Evolutionary conservation across 2,329 filamentous ascomycete species (phyloP).

Genomic region (Trematosphaeria pertusa): DNA sequence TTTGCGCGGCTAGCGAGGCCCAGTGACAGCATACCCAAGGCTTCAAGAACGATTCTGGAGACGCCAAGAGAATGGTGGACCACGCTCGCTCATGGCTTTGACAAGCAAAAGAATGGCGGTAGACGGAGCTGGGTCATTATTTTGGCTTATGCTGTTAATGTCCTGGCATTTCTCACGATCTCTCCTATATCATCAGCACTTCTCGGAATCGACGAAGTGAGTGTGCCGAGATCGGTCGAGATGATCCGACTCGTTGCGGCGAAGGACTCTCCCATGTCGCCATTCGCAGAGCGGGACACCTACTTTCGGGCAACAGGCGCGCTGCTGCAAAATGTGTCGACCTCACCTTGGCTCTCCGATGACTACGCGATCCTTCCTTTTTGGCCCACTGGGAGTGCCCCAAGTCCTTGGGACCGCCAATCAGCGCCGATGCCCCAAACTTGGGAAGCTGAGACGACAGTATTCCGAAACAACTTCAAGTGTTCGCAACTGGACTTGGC

Average conservation of each 20-base stretch:
- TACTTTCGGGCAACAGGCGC: conserved; percentile 13
- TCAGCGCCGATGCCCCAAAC: not conserved
- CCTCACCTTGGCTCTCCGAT: conserved; percentile 16
- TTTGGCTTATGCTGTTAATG: conserved; percentile 8
- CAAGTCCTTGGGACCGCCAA: conserved; percentile 5
- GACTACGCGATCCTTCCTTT: conserved; percentile 13
- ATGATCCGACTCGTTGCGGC: conserved; percentile 3
- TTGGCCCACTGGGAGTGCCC: conserved; percentile 6
- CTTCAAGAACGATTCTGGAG: conserved; percentile 10
- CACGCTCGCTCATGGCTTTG: conserved; percentile 11
- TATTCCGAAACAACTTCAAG: conserved; percentile 11
- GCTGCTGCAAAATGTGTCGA: conserved; percentile 11
- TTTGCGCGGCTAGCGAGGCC: conserved; percentile 15
- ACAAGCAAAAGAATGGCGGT: conserved; percentile 15
- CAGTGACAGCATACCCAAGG: not conserved
- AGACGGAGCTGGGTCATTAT: conserved; percentile 16
- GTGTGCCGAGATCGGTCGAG: conserved; percentile 4
- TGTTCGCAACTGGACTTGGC: conserved; percentile 9
- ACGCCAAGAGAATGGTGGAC: conserved; percentile 18
- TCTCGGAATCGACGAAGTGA: conserved; percentile 13
- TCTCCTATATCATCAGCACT: conserved; percentile 21
- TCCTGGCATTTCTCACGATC: conserved; percentile 16
- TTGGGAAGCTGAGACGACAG: conserved; percentile 14
- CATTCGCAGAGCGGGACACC: conserved; percentile 8
- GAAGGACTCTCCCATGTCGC: conserved; percentile 8